phyloP scores from a whole-genome alignment of 257 asterid genomes.

The Oldenlandia corymbosa region DNA sequence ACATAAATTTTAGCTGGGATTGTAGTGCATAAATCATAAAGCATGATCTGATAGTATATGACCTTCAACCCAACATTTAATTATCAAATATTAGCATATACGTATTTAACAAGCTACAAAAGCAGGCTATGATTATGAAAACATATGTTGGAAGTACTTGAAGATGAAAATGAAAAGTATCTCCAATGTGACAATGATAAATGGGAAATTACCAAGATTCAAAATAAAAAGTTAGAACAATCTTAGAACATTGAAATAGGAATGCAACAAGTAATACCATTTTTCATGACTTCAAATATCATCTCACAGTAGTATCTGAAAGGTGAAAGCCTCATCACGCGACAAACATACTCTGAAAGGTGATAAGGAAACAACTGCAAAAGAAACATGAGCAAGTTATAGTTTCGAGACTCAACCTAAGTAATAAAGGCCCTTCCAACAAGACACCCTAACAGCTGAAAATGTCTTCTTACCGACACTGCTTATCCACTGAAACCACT shows the following conservation, averaged over 20 bases:
- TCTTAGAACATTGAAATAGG: not conserved
- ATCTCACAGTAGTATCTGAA: slow-evolving; percentile 97
- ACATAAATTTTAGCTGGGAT: not conserved
- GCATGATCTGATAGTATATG: not conserved
- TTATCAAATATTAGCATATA: no score
- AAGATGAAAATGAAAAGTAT: not conserved
- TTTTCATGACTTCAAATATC: slow-evolving; percentile 95
- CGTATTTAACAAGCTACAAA: no score
- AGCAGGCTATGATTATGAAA: no score
- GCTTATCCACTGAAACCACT: not conserved
- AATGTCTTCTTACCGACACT: not conserved
- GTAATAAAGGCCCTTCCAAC: not conserved
- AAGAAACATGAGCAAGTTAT: slow-evolving; percentile 17
- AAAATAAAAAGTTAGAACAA: no score
- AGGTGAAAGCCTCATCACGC: slow-evolving; percentile 96
- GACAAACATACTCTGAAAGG: slow-evolving; percentile 95
- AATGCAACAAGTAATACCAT: slow-evolving; percentile 48
- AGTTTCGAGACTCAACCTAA: not conserved
- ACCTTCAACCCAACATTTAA: no score
- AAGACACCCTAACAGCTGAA: not conserved
- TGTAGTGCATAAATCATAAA: not conserved
- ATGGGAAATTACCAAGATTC: not conserved
- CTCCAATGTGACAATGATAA: not conserved
- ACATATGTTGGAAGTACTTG: not conserved
- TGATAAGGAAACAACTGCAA: slow-evolving; percentile 96